Base-by-base conservation (phyloP, 139 green algal genomes). In the Yamagishiella unicocca region DNA sequence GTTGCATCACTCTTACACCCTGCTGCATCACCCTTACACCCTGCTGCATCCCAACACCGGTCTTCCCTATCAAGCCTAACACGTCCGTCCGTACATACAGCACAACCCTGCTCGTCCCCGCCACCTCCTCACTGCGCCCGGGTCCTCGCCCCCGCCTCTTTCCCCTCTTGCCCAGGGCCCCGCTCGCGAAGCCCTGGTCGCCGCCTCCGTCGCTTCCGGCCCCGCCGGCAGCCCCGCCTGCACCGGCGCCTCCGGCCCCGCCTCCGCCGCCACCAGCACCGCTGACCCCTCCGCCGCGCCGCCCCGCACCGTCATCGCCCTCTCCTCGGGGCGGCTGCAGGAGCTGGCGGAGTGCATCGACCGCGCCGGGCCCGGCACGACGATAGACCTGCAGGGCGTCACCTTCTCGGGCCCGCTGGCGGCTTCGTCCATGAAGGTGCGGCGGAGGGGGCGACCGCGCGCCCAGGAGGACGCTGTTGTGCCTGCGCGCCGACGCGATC, bases 251-350 rank as follows among this genome's bases (percentile, higher is more conserved):
- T 27, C 45, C 9, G 46, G 10, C 21, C 1, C 73, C 6, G 38
- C 77, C 5, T 24, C 77, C 24, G 40, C 29, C 54, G 27, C 50
- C n/a, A n/a, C 45, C 1, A 14, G 8, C 10, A 14, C 31, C 10
- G n/a, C 45, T 29, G 7, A 9, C 46, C 43, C 31, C 5, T 31
- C 1, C 6, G 14, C 40, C 53, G 24, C 25, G 37, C 5, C 55
- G 25, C 29, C 77, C 2, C 79, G 79, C 61, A 76, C 40, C 21
- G 8, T 75, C 4, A 10, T 87, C 12, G 2, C 0, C 21, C 66
- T 87, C n/a, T 40, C 33, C 19, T 87, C 81, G 31, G 66, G 64
- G 31, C 81, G 81, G 31, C 81, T 87, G 22, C 81, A 87, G 81
- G 81, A 87, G 45, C 66, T 87, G 29, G 81, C 81, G 33, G 81